Conservation (phyloP, 495 filamentous ascomycete genomes). For the Penicillium subrubescens region DNA sequence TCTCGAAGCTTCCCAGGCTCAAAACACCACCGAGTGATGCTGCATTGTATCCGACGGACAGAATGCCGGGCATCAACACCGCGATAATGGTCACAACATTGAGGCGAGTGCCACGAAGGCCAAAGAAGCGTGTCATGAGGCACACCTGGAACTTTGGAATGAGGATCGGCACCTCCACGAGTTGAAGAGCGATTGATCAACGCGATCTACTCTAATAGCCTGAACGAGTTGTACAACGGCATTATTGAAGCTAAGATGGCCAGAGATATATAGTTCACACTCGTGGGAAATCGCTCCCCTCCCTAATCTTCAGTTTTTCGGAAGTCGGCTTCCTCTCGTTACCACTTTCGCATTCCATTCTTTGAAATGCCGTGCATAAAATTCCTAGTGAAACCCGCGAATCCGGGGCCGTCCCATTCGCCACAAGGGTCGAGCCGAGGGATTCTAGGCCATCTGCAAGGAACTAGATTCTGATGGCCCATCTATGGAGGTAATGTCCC, state of each 20-base stretch:
- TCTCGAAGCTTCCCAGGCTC: conserved; percentile 21
- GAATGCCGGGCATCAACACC: conserved; percentile 31
- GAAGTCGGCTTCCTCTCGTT: conserved; percentile 3
- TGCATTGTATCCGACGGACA: conserved; percentile 29
- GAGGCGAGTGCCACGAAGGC: conserved; percentile 32
- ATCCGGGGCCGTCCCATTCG: conserved; percentile 7
- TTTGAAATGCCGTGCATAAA: conserved; percentile 9
- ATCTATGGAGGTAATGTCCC: not conserved
- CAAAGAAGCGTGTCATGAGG: conserved; percentile 26
- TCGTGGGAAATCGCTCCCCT: not conserved
- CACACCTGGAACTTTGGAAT: not conserved
- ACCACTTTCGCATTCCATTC: conserved; percentile 15
- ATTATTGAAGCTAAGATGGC: not conserved
- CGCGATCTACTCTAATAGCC: conserved; percentile 15
- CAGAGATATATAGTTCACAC: not conserved
- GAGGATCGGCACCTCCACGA: conserved; percentile 14
- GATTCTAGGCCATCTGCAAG: conserved; percentile 5
- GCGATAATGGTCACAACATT: conserved; percentile 26
- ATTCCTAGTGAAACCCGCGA: conserved; percentile 8
- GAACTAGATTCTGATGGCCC: not conserved
- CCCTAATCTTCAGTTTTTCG: not conserved
- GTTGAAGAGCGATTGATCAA: conserved; percentile 16
- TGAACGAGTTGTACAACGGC: not conserved
- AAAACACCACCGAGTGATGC: conserved; percentile 28
- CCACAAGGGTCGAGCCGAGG: not conserved